Percentiles rank a stretch among this genome's conserved stretches.
Evolutionary conservation across 2,329 filamentous ascomycete species (phyloP).

Genomic region (Bimuria novae-zelandiae): DNA sequence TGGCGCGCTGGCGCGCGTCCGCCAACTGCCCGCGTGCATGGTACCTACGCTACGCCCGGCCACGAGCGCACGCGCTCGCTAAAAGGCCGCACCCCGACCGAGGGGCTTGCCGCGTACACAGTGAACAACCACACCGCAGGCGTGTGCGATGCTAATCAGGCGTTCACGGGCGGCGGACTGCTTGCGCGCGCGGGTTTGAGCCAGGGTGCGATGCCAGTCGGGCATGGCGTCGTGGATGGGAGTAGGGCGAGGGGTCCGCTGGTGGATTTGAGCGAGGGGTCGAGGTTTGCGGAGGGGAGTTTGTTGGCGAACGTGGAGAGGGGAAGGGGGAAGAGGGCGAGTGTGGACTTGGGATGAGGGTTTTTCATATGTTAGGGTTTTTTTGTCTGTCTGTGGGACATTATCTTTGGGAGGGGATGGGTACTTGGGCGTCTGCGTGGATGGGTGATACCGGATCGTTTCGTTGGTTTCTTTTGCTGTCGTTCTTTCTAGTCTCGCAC

Average conservation of each 20-base stretch:
- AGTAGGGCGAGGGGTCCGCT: conserved; percentile 51
- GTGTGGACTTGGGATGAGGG: conserved; percentile 17
- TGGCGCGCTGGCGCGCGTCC: conserved; percentile 47
- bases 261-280: conserved; percentile 49
- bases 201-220: conserved; percentile 45
- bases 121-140: conserved; percentile 38
- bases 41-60: conserved; percentile 33
- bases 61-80: conserved; percentile 42
- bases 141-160: conserved; percentile 39
- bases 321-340: conserved; percentile 36
- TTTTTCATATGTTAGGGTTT: too few species aligned
- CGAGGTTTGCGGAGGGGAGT: conserved; percentile 53
- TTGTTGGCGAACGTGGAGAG: conserved; percentile 51
- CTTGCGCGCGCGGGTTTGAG: conserved; percentile 48
- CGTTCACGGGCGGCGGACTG: conserved; percentile 53
- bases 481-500: too few species aligned
- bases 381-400: too few species aligned
- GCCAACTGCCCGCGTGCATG: conserved; percentile 29
- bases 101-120: conserved; percentile 40
- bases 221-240: conserved; percentile 53
- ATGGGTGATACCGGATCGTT: too few species aligned
- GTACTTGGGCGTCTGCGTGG: too few species aligned
- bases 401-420: too few species aligned
- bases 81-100: conserved; percentile 40
- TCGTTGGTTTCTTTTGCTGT: too few species aligned